A percentile compares a stretch with the other conserved stretches of the same genome.
Evolutionary conservation across 768 basidiomycete genomes (phyloP).

Genomic region (Rhizopogon rudus): DNA sequence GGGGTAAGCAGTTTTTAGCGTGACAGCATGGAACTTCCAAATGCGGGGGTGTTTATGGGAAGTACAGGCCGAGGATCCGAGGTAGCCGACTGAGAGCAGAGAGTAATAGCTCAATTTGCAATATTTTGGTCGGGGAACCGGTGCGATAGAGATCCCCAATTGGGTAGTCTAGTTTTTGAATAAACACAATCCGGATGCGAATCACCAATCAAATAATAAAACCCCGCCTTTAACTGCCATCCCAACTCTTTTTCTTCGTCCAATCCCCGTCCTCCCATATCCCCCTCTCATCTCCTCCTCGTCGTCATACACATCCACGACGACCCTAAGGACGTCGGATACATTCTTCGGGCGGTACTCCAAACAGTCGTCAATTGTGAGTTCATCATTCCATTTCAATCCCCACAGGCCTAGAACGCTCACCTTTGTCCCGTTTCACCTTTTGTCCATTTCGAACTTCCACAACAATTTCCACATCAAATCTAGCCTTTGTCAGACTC

Average conservation of each 20-base stretch:
- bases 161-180: conserved; percentile 12
- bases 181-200: conserved; percentile 23
- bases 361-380: conserved; percentile 8
- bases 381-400: conserved; percentile 10
- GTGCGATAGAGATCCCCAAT: conserved; percentile 15
- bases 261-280: conserved; percentile 18
- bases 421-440: conserved; percentile 16
- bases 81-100: conserved; percentile 23
- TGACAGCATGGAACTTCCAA: conserved; percentile 19
- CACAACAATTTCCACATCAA: conserved; percentile 1
- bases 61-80: conserved; percentile 26
- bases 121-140: conserved; percentile 23
- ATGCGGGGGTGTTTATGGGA: not conserved
- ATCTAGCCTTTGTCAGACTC: not conserved
- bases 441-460: not conserved
- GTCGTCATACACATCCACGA: not conserved
- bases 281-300: conserved; percentile 21
- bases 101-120: conserved; percentile 29
- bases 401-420: not conserved
- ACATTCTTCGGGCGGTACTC: too few species aligned
- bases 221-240: conserved; percentile 20
- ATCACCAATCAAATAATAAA: conserved; percentile 34
- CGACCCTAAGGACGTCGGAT: not conserved
- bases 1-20: conserved; percentile 11
- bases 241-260: conserved; percentile 10